Conservation (phyloP, 1,284 basidiomycete genomes). For the Tetrapyrgos nigripes region DNA sequence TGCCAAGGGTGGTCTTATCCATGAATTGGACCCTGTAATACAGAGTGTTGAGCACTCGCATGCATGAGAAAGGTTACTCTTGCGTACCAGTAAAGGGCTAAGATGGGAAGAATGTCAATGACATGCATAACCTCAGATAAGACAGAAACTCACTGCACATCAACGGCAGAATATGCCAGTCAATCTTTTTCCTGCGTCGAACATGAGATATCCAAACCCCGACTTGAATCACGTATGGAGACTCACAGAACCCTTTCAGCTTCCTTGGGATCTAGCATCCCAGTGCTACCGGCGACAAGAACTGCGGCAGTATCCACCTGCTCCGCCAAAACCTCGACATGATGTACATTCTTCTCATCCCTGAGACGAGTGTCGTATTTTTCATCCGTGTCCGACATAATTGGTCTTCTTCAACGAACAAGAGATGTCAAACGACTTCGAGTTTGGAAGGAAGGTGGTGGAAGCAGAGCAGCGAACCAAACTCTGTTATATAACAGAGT, state of each 20-base stretch:
- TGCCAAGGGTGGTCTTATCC: conserved; percentile 80
- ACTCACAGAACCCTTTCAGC: conserved; percentile 55
- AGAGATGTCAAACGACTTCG: no score
- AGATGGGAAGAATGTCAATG: background rate
- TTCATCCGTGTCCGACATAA: conserved; percentile 8
- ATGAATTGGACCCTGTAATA: conserved; percentile 61
- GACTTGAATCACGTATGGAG: background rate
- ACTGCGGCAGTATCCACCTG: conserved; percentile 64
- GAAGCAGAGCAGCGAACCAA: background rate
- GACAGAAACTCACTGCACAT: conserved; percentile 70
- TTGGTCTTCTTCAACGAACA: no score
- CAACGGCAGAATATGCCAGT: conserved; percentile 74
- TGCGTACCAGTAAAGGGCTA: conserved; percentile 62
- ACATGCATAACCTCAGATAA: conserved; percentile 1
- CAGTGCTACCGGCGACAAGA: conserved; percentile 51
- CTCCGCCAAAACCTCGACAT: conserved; percentile 26
- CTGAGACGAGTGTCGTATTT: conserved; percentile 1
- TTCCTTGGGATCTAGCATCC: conserved; percentile 55
- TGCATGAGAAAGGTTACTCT: conserved; percentile 21
- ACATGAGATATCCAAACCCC: background rate
- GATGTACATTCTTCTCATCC: background rate
- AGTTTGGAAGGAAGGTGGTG: background rate
- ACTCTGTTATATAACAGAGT: no score
- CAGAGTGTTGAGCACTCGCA: conserved; percentile 15
- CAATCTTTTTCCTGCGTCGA: conserved; percentile 55